Evolutionary conservation across 1,284 basidiomycete species (phyloP), one percentile per base, ranked within the genome.

Genomic region (Cutaneotrichosporon spelunceum): DNA sequence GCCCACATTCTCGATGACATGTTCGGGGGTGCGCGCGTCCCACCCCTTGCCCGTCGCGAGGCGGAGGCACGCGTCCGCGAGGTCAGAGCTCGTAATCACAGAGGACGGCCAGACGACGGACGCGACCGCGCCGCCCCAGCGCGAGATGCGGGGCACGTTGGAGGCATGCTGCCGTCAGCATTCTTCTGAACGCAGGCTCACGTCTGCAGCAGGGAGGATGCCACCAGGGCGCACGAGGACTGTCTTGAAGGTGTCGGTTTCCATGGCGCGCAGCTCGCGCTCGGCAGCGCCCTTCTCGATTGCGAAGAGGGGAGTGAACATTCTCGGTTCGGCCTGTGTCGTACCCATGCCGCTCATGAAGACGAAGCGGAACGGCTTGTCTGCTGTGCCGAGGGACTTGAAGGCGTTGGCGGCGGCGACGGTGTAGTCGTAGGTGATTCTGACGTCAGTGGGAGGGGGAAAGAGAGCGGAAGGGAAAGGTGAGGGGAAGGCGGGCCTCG

Each of bases 361-460:
- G 42, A 73, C 62, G 65, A 72, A 73, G 29, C 60, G 58, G 67
- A 73, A 71, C 13, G 70, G 72, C 21, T 53, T 34, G 8, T 30
- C 30, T 1, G 49, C 19, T 1, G 65, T 67, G 29, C 68, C 70
- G 29, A 73, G 64, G 4, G 59, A 23, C 27, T 53, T 27, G 47
- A 72, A 68, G 8, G 67, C 68, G 14, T 50, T 50, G 16, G 65
- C 68, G 9, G 65, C 61, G 19, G 50, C 57, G 5, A 69, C 23
- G 29, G 68, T 49, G 59, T 71, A 73, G 53, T 71, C 68, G 57
- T 71, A 63, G 11, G 70, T 73, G 61, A 73, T 72, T 21, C 69
- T 72, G 29, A 4, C 4, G 50, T 53, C 30, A 53, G 30, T 11
- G 30, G 30, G 13, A 11, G 4, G 30, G 30, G 30, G 30, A 33